Percentiles rank a stretch among this genome's conserved stretches.
Conservation (phyloP, 495 filamentous ascomycete genomes). For the Neurospora cerealis region DNA sequence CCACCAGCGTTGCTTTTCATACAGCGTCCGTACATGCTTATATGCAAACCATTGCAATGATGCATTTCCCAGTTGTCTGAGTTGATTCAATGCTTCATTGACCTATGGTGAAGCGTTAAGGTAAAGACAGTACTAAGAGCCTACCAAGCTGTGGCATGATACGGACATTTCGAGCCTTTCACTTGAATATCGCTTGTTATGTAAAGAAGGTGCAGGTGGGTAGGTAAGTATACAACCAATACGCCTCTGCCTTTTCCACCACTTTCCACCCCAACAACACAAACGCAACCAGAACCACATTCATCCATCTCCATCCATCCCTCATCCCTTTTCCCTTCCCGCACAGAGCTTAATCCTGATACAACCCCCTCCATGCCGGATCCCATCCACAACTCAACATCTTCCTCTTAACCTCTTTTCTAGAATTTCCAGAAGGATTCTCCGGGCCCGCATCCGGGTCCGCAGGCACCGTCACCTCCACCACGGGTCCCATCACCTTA, state of each 20-base stretch:
- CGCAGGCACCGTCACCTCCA: neutral
- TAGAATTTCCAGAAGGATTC: neutral
- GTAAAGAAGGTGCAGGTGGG: neutral
- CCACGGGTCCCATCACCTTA: neutral
- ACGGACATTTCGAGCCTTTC: neutral
- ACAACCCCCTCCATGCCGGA: neutral
- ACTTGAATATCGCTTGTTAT: neutral
- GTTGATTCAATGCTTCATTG: neutral
- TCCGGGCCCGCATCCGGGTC: neutral
- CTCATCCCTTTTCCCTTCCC: neutral
- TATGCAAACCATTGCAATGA: neutral
- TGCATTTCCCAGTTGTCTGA: neutral
- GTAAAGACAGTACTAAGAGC: neutral
- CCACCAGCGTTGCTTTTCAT: neutral
- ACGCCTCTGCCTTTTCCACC: neutral
- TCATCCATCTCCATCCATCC: neutral
- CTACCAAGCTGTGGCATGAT: neutral
- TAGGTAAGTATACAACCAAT: neutral
- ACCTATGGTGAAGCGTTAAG: neutral
- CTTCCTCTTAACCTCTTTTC: neutral
- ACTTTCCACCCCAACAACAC: neutral
- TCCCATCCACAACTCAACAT: neutral
- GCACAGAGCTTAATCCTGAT: neutral
- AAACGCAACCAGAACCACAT: neutral
- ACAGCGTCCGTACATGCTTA: neutral